Percentiles rank a stretch among this genome's conserved stretches.
Evolutionary conservation across 345 rosid genomes (phyloP).

Genomic region (Rhizophora mangle): DNA sequence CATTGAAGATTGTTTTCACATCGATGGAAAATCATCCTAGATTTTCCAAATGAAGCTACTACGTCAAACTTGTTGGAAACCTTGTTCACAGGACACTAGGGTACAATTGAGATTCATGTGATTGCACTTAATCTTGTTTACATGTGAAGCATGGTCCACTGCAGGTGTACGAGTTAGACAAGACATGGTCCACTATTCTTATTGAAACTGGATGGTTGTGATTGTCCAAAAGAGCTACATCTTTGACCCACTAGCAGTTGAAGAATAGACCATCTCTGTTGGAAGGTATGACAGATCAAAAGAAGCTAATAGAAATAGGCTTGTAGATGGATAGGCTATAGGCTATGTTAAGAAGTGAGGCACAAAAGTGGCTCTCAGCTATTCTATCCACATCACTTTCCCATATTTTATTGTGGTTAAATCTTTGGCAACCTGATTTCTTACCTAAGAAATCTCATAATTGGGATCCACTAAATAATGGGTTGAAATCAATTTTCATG

Average conservation of each 20-base stretch:
- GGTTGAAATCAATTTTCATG: slow-evolving; percentile 62
- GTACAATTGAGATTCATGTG: slow-evolving; percentile 8
- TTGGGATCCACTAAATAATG: slow-evolving; percentile 35
- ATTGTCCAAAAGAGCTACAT: slow-evolving; percentile 28
- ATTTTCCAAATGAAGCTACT: not conserved
- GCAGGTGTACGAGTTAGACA: slow-evolving; percentile 9
- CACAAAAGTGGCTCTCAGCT: slow-evolving; percentile 35
- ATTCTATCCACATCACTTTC: slow-evolving; percentile 49
- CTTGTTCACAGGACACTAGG: not conserved
- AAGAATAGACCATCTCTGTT: slow-evolving; percentile 35
- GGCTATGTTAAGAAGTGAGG: no score
- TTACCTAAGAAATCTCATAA: slow-evolving; percentile 47
- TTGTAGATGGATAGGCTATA: slow-evolving; percentile 22
- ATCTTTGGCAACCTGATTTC: no score
- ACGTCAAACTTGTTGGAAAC: no score
- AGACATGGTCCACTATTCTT: slow-evolving; percentile 21
- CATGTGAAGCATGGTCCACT: slow-evolving; percentile 26
- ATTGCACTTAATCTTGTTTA: slow-evolving; percentile 26
- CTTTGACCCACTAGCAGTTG: slow-evolving; percentile 53
- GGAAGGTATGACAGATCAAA: slow-evolving; percentile 1
- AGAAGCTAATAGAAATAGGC: slow-evolving; percentile 10
- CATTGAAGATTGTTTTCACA: not conserved
- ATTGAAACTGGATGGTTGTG: slow-evolving; percentile 30
- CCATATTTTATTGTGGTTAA: slow-evolving; percentile 26
- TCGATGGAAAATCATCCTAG: not conserved